Percentiles rank a stretch among this genome's conserved stretches.
Evolutionary conservation across 176 grass and related monocot genomes (phyloP).

Genomic region (Phoenix dactylifera): DNA sequence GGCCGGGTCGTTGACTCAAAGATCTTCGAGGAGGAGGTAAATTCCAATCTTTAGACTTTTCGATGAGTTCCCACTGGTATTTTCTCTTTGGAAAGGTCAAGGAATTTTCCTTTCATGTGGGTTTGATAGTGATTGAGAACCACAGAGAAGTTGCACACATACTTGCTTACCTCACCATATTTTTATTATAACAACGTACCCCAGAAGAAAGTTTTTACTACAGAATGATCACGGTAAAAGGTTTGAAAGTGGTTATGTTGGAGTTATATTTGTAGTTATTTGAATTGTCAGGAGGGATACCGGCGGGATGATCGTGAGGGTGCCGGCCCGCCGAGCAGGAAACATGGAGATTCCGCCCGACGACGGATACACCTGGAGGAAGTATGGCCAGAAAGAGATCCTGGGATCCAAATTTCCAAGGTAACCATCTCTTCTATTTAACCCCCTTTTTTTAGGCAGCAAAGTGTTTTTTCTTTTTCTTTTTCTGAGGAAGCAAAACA

Average conservation of each 20-base stretch:
- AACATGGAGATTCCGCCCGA: constrained; percentile 66
- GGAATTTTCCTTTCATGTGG: not conserved
- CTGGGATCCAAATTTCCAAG: constrained; percentile 58
- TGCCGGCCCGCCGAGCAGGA: constrained; percentile 35
- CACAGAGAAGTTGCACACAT: no score
- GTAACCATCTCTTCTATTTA: constrained; percentile 16
- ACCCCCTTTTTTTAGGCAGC: no score
- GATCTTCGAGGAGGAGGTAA: constrained; percentile 32
- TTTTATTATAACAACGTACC: no score
- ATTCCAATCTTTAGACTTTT: constrained; percentile 3
- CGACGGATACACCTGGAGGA: constrained; percentile 89
- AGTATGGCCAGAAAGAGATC: constrained; percentile 89
- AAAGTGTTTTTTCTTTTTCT: no score
- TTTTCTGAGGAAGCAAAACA: no score
- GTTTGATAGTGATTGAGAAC: not conserved
- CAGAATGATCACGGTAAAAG: no score
- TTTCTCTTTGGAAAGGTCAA: not conserved
- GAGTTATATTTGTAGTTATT: not conserved
- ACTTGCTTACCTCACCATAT: no score
- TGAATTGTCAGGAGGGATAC: constrained; percentile 42
- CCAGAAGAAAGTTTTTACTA: no score
- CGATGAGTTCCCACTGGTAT: not conserved
- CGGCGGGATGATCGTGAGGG: constrained; percentile 24
- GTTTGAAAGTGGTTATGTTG: no score
- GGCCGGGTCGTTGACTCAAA: constrained; percentile 12